phyloP scores from a whole-genome alignment of 2,329 filamentous ascomycete genomes.

The Gaeumannomyces tritici region DNA sequence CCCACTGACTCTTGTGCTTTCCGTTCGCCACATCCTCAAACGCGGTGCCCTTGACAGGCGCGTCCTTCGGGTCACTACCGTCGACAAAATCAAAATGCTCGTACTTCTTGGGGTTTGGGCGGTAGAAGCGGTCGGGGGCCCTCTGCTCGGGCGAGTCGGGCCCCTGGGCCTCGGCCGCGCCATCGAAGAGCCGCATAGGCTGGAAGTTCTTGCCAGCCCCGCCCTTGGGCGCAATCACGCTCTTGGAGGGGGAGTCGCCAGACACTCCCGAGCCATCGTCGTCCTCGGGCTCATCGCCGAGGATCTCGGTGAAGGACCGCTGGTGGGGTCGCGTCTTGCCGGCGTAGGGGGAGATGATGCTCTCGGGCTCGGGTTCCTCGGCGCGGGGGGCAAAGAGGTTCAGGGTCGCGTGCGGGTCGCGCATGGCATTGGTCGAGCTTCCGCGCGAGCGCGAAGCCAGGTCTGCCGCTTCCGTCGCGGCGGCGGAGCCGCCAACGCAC shows the following conservation, averaged over 20 bases:
- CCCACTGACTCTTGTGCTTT: constrained; percentile 70
- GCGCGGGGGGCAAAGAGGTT: constrained; percentile 67
- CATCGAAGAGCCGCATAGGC: constrained; percentile 53
- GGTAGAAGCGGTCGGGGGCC: constrained; percentile 34
- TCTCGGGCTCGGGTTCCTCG: constrained; percentile 37
- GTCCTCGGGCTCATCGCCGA: constrained; percentile 35
- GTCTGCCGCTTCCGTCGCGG: constrained; percentile 12
- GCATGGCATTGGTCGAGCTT: constrained; percentile 42
- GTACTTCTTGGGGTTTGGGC: constrained; percentile 70
- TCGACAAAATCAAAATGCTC: constrained; percentile 78
- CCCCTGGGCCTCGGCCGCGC: constrained; percentile 19
- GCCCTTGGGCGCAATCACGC: constrained; percentile 36
- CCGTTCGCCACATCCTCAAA: constrained; percentile 35
- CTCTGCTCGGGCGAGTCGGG: constrained; percentile 30
- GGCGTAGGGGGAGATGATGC: constrained; percentile 34
- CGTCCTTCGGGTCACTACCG: constrained; percentile 43
- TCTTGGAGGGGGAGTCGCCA: constrained; percentile 28
- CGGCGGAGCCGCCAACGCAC: constrained; percentile 34
- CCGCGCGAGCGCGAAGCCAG: constrained; percentile 35
- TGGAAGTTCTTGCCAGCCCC: constrained; percentile 53
- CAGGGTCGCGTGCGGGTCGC: constrained; percentile 61
- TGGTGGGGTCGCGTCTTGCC: constrained; percentile 45
- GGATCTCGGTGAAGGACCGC: constrained; percentile 64
- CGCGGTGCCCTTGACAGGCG: constrained; percentile 28
- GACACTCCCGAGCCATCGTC: background rate